Evolutionary conservation across 2,329 filamentous ascomycete species (phyloP), one percentile per base, ranked within the genome.

Genomic region (Thelonectria rubi): DNA sequence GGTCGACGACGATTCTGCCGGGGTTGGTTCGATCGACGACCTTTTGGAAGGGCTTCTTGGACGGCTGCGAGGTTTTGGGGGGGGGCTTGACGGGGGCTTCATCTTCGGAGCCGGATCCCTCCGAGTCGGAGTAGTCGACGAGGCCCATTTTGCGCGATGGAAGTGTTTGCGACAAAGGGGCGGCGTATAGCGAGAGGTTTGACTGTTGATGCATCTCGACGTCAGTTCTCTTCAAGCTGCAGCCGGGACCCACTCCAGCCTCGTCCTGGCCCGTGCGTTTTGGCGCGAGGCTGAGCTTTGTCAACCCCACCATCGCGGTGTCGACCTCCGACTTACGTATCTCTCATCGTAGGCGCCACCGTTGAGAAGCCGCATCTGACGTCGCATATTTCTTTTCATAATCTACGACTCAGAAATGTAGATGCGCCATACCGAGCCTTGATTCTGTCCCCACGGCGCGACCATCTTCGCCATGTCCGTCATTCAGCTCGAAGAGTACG

Each of bases 51-150:
- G 86, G 79, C 61, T 89, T 85, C 76, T 92, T 86, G 20, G 80
- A 74, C 26, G 77, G 73, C 60, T 50, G 67, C 42, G 60, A 69
- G 55, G 66, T 63, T 66, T 70, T 80, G 75, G 20, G 74, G 56
- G 47, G 66, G 8, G 72, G 71, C 59, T 74, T 71, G 49, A 58
- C 32, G 7, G 71, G 68, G 17, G 70, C 60, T 58, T 77, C 76
- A 39, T 77, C 62, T 56, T 91, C 89, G 15, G 82, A 82, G 56
- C 91, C 90, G 12, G 90, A 93, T 48, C 89, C 93, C 72, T 94
- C 92, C 2, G 92, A 95, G 74, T 94, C 92, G 4, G 92, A 94
- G 72, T 96, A 97, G 64, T 90, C 88, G 67, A 95, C 92, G 30
- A 97, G 82, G 14, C 86, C 89, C 91, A 95, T 95, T 40, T 49